phyloP scores from a whole-genome alignment of 306 rosid species.

The Macrotyloma uniflorum region DNA sequence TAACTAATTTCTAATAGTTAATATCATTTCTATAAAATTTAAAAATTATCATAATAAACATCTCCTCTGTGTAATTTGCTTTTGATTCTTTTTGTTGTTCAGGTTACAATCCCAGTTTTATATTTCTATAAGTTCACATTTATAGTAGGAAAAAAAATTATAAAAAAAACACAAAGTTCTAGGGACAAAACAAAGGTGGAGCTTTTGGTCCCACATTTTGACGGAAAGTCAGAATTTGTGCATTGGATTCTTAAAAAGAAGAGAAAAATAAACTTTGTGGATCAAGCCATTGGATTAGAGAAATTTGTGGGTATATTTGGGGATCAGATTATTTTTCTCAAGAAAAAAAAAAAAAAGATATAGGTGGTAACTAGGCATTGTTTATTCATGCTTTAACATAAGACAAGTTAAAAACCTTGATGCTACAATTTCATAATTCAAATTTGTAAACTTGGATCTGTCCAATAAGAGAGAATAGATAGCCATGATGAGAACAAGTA shows the following conservation, averaged over 20 bases:
- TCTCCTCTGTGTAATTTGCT: neutral
- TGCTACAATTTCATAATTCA: constrained; percentile 10
- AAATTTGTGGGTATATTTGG: constrained; percentile 56
- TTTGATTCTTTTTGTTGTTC: too few relatives aligned
- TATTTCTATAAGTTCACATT: constrained; percentile 6
- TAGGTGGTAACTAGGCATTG: neutral
- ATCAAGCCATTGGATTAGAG: neutral
- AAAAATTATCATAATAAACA: neutral
- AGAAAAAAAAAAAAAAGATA: neutral
- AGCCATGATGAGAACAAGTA: constrained; percentile 4
- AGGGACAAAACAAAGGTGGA: constrained; percentile 18
- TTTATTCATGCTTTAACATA: constrained; percentile 27
- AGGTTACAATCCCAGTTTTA: neutral
- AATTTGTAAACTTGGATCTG: constrained; percentile 1
- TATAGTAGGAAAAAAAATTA: neutral
- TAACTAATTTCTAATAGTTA: neutral
- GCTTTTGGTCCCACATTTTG: constrained; percentile 64
- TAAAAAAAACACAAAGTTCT: neutral
- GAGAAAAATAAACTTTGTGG: neutral
- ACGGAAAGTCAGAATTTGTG: constrained; percentile 48
- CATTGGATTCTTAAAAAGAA: constrained; percentile 55
- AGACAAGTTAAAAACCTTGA: constrained; percentile 38
- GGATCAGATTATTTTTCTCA: constrained; percentile 39
- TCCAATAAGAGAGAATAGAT: neutral
- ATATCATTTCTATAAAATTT: neutral